Base-by-base conservation (phyloP, 116 monocot species). In the Zostera marina region DNA sequence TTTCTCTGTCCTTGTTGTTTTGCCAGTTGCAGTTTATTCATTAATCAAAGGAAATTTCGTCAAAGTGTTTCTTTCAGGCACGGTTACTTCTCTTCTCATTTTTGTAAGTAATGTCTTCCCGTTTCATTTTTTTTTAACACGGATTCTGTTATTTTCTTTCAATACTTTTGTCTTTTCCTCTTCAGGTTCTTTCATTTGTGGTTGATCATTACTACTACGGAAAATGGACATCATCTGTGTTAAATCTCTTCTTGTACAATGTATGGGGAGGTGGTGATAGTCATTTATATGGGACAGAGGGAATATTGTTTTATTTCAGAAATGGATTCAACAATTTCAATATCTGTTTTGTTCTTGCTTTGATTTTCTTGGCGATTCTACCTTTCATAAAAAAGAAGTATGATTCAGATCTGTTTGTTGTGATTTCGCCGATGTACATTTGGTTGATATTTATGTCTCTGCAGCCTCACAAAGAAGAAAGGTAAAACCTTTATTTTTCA, bases 241-340 rank as follows among this genome's bases (percentile, higher is more conserved):
- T 98, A 59, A 98, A 90, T 75, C 79, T 98, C 19, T 56, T 90
- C 63, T 52, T 70, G 52, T 98, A 98, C 65, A 98, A 98, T 68
- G 83, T 98, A 11, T 12, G 73, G 53, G 98, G 90, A 64, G 98
- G 98, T 47, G 90, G 90, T 60, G 84, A 88, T 58, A 98, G 98
- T 61, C 86, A 86, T 77, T 71, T 98, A 43, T 90, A 98, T 81
- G 98, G 98, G 66, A 85, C 86, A 48, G 98, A 98, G 61, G 86
- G 83, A 20, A 46, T 62, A 19, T 41, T 53, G 7, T 98, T 90
- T 52, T 90, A 98, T 71, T 70, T 90, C 11, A 78, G 73, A 70
- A 98, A 90, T 63, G 86, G 83, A 61, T 90, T 98, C 64, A 98
- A 98, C 71, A 98, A 98, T 58, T 98, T 98, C 62, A 90, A 98